Base-by-base conservation (phyloP, 2,329 filamentous ascomycete genomes). In the Lachnellula arida region DNA sequence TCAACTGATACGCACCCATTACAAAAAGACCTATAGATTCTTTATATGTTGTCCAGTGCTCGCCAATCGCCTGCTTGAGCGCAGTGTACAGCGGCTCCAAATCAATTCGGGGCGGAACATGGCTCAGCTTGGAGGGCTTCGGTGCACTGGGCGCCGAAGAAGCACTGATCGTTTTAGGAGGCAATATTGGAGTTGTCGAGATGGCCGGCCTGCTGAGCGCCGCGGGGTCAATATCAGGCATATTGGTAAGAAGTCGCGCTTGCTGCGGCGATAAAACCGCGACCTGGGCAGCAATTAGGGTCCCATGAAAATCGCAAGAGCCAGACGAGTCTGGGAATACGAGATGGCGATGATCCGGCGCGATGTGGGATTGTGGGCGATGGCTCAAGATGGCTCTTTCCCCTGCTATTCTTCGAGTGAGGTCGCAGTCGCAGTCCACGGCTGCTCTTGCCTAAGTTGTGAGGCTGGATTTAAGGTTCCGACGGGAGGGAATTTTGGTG, bases 221-320 rank as follows among this genome's bases (percentile, higher is more conserved):
- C 75, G 84, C 82, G 67, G 84, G 84, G 76, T 87, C 84, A 74
- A 87, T 87, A 74, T 87, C 84, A 66, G 84, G 83, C 84, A 87
- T 87, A 63, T 54, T 65, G 58, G 56, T 19, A 22, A 39, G 42
- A 25, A 61, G 61, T 64, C 61, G 62, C 64, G 64, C 63, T 59
- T 58, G 56, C 53, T 51, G 55, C 58, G 60, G 63, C 60, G 59
- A 57, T 55, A 53, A 53, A 56, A 67, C 60, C 63, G 65, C 66
- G 62, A 65, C 56, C 60, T 59, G 55, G 51, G n/a, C 34, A 43
- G 42, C 47, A 12, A 53, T 61, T 61, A 65, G 61, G 54, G 44
- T 55, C 58, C 63, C 68, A 71, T 71, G 56, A 60, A 63, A 61
- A 55, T 40, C 32, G 44, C 58, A 53, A 50, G 47, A 22, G 56